A percentile compares a stretch with the other conserved stretches of the same genome.
phyloP scores from a whole-genome alignment of 352 stramenopile genomes.

The Phytophthora crassamura region DNA sequence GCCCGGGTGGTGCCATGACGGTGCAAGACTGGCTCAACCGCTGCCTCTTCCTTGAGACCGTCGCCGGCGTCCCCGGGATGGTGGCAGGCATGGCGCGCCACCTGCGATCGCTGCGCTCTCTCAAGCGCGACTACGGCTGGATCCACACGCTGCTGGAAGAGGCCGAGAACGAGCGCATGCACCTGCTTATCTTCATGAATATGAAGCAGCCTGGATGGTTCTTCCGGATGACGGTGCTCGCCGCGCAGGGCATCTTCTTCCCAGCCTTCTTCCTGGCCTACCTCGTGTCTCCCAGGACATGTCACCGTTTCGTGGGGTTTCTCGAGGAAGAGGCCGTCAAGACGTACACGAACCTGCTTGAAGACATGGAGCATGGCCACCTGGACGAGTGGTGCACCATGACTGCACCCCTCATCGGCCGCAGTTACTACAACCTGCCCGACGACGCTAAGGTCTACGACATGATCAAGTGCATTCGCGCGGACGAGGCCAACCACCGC shows the following conservation, averaged over 20 bases:
- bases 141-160: slow-evolving; percentile 92
- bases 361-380: slow-evolving; percentile 87
- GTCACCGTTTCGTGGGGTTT: slow-evolving; percentile 92
- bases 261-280: slow-evolving; percentile 85
- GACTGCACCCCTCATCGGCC: slow-evolving; percentile 68
- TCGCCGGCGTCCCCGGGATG: slow-evolving; percentile 78
- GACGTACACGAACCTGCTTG: slow-evolving; percentile 91
- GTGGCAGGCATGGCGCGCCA: slow-evolving; percentile 76
- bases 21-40: slow-evolving; percentile 71
- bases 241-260: slow-evolving; percentile 87
- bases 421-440: slow-evolving; percentile 87
- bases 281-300: slow-evolving; percentile 81
- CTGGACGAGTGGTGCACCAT: slow-evolving; percentile 71
- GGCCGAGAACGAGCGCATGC: slow-evolving; percentile 94
- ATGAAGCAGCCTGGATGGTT: slow-evolving; percentile 84
- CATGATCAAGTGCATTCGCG: slow-evolving; percentile 85
- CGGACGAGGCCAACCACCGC: slow-evolving; percentile 86
- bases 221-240: slow-evolving; percentile 81
- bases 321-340: slow-evolving; percentile 91
- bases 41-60: slow-evolving; percentile 80
- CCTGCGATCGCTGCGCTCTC: slow-evolving; percentile 78
- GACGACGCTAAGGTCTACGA: slow-evolving; percentile 82
- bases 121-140: slow-evolving; percentile 88
- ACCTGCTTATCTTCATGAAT: slow-evolving; percentile 91
- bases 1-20: slow-evolving; percentile 58